Evolutionary conservation across 2,329 filamentous ascomycete species (phyloP).

Genomic region (Cercospora zeae-maydis): DNA sequence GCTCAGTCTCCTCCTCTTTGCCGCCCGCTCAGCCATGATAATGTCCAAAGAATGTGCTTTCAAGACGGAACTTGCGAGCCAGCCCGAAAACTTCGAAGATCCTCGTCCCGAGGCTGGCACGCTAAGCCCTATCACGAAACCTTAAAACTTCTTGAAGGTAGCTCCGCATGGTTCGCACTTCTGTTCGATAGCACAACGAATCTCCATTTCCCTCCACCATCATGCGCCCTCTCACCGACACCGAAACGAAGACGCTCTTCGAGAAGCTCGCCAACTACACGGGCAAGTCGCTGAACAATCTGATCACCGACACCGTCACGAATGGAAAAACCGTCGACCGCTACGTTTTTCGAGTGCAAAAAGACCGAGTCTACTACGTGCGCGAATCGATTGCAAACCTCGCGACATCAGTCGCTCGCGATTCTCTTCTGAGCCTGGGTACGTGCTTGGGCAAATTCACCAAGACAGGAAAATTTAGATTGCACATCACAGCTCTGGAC

Average conservation of each 20-base stretch:
- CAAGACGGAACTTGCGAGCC: neutral
- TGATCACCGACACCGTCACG: conserved; percentile 49
- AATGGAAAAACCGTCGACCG: conserved; percentile 59
- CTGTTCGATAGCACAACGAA: neutral
- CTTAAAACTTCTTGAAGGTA: conserved; percentile 3
- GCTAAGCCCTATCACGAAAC: conserved; percentile 8
- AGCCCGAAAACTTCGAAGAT: neutral
- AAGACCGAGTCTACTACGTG: conserved; percentile 86
- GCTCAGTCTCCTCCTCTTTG: conserved; percentile 51
- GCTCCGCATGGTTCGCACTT: neutral
- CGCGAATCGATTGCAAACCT: conserved; percentile 85
- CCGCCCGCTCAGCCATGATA: conserved; percentile 47
- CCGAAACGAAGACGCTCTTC: conserved; percentile 77
- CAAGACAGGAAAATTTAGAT: conserved; percentile 90
- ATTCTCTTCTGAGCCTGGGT: conserved; percentile 80
- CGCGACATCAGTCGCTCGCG: conserved; percentile 77
- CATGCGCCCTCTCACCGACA: conserved; percentile 80
- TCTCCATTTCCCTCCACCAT: conserved; percentile 29
- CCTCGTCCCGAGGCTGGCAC: neutral
- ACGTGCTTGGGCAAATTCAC: conserved; percentile 94
- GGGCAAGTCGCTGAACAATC: conserved; percentile 76
- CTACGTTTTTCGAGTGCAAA: conserved; percentile 80
- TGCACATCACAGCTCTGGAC: conserved; percentile 89
- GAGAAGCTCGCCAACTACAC: conserved; percentile 93
- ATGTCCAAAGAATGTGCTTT: neutral